Evolutionary conservation across 495 filamentous ascomycete species (phyloP).

Genomic region (Pseudevernia furfuracea): DNA sequence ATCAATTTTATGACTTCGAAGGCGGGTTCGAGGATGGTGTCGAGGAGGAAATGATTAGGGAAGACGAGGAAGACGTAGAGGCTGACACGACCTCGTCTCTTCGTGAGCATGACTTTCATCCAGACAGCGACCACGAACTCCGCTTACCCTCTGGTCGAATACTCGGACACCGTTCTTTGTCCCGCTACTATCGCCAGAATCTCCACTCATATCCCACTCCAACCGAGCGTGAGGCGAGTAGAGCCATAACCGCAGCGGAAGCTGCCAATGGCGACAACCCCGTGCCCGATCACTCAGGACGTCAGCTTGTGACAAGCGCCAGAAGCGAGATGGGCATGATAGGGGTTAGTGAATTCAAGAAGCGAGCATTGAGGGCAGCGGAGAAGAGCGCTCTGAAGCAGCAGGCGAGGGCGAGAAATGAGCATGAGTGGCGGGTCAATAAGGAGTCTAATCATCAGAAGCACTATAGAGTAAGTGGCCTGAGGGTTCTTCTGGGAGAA

Average conservation of each 20-base stretch:
- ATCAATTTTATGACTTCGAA: slow-evolving; percentile 95
- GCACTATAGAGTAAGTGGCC: slow-evolving; percentile 49
- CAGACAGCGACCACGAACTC: slow-evolving; percentile 69
- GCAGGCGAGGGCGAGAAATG: slow-evolving; percentile 49
- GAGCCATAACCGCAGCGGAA: slow-evolving; percentile 35
- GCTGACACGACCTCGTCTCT: neutral
- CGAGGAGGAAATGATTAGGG: neutral
- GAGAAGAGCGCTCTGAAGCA: slow-evolving; percentile 60
- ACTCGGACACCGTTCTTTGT: slow-evolving; percentile 82
- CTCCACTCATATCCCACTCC: slow-evolving; percentile 68
- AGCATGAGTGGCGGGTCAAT: slow-evolving; percentile 54
- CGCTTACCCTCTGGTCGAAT: slow-evolving; percentile 80
- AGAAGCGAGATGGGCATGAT: slow-evolving; percentile 69
- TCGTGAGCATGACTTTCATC: neutral
- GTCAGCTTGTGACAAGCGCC: slow-evolving; percentile 28
- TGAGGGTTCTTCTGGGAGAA: neutral
- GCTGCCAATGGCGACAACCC: neutral
- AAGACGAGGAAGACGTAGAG: neutral
- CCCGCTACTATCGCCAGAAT: slow-evolving; percentile 86
- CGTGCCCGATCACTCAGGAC: neutral
- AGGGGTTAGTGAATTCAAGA: slow-evolving; percentile 60
- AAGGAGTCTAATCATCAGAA: slow-evolving; percentile 61
- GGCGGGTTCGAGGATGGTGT: slow-evolving; percentile 48
- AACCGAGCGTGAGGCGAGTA: slow-evolving; percentile 50
- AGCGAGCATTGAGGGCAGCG: slow-evolving; percentile 48